Conservation (phyloP, 768 basidiomycete species). For the Sporobolomyces pararoseus region DNA sequence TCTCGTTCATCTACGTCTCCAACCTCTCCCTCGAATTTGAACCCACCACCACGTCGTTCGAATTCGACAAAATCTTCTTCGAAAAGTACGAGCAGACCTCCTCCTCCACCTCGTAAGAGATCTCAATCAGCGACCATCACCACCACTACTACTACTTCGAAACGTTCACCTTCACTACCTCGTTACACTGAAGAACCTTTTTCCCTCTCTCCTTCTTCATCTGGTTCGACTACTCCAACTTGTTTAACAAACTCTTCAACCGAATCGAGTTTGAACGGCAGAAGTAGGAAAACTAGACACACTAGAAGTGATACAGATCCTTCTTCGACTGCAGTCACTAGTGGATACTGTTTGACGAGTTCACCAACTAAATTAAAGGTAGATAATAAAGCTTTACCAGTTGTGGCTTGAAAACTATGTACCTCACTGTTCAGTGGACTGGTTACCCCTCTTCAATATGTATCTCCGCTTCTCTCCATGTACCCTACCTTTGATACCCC, state of each 20-base stretch:
- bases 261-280: too few species aligned
- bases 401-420: too few species aligned
- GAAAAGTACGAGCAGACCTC: not conserved
- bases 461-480: too few species aligned
- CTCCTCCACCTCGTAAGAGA: not conserved
- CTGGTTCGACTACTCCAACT: not conserved
- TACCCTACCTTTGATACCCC: too few species aligned
- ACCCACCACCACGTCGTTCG: too few species aligned
- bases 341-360: too few species aligned
- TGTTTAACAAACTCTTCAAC: not conserved
- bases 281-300: not conserved
- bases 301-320: too few species aligned
- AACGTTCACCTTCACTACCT: not conserved
- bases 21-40: not conserved
- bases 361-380: too few species aligned
- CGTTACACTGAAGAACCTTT: constrained; percentile 9
- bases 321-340: too few species aligned
- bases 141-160: not conserved
- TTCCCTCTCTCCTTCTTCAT: not conserved
- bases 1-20: not conserved
- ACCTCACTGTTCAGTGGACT: too few species aligned
- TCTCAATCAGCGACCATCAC: not conserved
- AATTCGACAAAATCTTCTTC: not conserved
- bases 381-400: not conserved
- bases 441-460: too few species aligned